Evolutionary conservation across 2,329 filamentous ascomycete species (phyloP).

Genomic region (Colletotrichum sp.): DNA sequence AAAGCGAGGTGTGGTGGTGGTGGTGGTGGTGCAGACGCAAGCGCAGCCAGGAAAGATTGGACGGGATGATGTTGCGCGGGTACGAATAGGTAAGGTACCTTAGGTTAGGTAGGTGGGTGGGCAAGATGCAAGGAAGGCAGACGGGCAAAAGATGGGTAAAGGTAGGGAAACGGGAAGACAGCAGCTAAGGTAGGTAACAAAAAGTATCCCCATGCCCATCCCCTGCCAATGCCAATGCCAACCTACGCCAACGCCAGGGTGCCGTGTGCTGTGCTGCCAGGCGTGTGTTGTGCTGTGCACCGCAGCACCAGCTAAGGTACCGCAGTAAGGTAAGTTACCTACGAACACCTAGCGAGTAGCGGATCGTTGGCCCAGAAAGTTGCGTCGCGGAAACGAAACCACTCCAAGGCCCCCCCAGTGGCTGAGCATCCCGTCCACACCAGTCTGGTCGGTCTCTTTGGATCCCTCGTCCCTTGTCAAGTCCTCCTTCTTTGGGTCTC

Average conservation of each 20-base stretch:
- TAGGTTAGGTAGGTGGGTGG: not conserved
- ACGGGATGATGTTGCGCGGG: conserved; percentile 2
- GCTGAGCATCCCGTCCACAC: not conserved
- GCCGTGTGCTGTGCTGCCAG: not conserved
- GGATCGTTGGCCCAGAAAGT: not conserved
- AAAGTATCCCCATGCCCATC: not conserved
- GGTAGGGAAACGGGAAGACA: not conserved
- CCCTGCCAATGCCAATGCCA: not conserved
- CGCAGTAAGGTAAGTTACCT: not conserved
- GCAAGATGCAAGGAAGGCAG: not conserved
- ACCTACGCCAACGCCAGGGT: not conserved
- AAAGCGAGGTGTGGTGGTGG: not conserved
- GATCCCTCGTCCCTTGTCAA: not conserved
- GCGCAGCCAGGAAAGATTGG: not conserved
- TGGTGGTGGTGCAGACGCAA: conserved; percentile 4
- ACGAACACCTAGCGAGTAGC: not conserved
- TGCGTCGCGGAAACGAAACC: not conserved
- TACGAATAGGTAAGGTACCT: not conserved
- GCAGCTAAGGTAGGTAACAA: not conserved
- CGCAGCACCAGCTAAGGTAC: not conserved
- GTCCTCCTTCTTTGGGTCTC: not conserved
- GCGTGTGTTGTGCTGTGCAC: not conserved
- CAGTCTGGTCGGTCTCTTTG: not conserved
- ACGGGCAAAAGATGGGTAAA: not conserved
- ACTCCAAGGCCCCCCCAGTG: not conserved